A percentile compares a stretch with the other conserved stretches of the same genome.
phyloP scores from a whole-genome alignment of 257 asterid species.

The Ophiorrhiza pumila region DNA sequence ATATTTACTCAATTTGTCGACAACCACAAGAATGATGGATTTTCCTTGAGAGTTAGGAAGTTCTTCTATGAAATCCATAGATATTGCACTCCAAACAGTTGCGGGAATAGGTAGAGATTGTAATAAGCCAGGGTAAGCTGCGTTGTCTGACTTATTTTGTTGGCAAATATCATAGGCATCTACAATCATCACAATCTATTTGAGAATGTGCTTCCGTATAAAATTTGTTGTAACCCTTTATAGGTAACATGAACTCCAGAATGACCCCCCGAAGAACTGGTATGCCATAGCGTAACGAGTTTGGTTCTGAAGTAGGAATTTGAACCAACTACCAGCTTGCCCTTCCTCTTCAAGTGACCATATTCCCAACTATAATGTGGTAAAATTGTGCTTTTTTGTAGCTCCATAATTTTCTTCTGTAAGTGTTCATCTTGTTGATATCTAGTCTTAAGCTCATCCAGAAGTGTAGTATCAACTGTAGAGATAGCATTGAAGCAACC shows the following conservation, averaged over 20 bases:
- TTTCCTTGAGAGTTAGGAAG: not conserved
- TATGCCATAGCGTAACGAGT: not conserved
- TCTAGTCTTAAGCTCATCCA: not conserved
- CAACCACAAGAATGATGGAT: not conserved
- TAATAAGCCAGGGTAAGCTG: not conserved
- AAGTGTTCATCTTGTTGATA: not conserved
- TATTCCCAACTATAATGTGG: not conserved
- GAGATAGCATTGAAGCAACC: not conserved
- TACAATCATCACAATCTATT: not conserved
- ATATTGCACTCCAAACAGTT: not conserved
- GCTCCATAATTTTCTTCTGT: not conserved
- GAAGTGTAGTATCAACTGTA: not conserved
- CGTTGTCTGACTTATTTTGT: not conserved
- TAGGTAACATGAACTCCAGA: not conserved
- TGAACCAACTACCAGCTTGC: not conserved
- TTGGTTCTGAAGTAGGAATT: too few species aligned
- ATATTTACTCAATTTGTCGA: not conserved
- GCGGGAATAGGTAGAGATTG: not conserved
- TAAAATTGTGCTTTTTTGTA: not conserved
- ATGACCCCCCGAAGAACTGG: not conserved
- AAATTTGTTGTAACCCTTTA: not conserved
- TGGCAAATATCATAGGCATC: not conserved
- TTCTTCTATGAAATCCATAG: conserved; percentile 1
- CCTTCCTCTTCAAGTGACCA: not conserved
- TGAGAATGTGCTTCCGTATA: not conserved